phyloP scores from a whole-genome alignment of 2,329 filamentous ascomycete species.

The Arthrobotrys musiformis region DNA sequence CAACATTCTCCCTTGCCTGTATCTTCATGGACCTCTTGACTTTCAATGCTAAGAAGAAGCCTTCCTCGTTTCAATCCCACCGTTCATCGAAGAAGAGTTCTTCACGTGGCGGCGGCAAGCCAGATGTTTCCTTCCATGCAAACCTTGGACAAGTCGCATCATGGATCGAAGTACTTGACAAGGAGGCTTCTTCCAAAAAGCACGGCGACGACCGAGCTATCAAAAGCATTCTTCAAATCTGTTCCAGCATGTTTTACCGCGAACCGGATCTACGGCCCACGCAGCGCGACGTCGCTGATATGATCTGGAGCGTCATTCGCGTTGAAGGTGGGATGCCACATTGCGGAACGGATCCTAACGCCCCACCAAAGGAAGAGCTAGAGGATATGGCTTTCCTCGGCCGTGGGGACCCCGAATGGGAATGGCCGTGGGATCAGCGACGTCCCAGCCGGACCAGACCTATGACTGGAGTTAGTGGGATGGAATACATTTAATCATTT shows the following conservation, averaged over 20 bases:
- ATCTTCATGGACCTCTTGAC: conserved; percentile 77
- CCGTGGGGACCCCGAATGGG: conserved; percentile 30
- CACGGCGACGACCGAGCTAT: conserved; percentile 56
- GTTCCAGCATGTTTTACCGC: conserved; percentile 58
- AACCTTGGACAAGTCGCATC: conserved; percentile 75
- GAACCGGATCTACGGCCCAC: conserved; percentile 56
- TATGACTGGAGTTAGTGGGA: conserved; percentile 13
- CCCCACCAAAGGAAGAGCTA: conserved; percentile 16
- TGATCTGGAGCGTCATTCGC: conserved; percentile 41
- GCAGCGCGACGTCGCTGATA: conserved; percentile 54
- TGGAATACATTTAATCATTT: conserved; percentile 14
- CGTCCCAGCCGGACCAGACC: conserved; percentile 39
- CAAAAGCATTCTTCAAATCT: conserved; percentile 52
- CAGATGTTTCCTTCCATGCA: conserved; percentile 76
- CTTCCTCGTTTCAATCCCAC: conserved; percentile 73
- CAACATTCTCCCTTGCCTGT: conserved; percentile 78
- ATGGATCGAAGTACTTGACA: conserved; percentile 73
- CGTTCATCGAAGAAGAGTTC: conserved; percentile 71
- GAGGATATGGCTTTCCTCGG: conserved; percentile 34
- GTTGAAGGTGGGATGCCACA: conserved; percentile 45
- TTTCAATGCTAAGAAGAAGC: conserved; percentile 74
- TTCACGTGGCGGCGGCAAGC: conserved; percentile 69
- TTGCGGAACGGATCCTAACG: conserved; percentile 27
- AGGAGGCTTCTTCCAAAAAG: conserved; percentile 66
- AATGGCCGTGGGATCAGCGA: conserved; percentile 47